Conservation (phyloP, 768 basidiomycete species). For the Boletus eberwhitei region DNA sequence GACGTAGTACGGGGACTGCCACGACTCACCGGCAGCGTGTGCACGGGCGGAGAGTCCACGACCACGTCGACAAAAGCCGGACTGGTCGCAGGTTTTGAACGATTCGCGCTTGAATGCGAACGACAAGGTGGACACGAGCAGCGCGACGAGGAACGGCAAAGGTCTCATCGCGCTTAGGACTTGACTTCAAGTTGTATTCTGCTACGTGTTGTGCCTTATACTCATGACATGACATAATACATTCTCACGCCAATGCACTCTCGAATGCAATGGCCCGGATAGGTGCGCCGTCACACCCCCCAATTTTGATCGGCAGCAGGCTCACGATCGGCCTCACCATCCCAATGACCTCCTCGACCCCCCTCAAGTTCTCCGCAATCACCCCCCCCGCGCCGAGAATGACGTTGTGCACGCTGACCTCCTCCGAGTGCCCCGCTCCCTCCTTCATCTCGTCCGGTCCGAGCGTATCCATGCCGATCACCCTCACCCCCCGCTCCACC, state of each 20-base stretch:
- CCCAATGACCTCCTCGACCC: slow-evolving; percentile 41
- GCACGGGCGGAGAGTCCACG: slow-evolving; percentile 80
- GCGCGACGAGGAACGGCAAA: slow-evolving; percentile 29
- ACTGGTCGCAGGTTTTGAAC: slow-evolving; percentile 94
- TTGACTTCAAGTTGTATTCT: too few relatives aligned
- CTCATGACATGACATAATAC: slow-evolving; percentile 13
- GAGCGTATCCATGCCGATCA: slow-evolving; percentile 60
- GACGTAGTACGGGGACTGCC: slow-evolving; percentile 87
- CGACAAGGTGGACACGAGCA: slow-evolving; percentile 31
- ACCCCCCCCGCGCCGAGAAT: slow-evolving; percentile 58
- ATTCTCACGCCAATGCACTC: slow-evolving; percentile 11
- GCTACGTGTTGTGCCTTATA: too few relatives aligned
- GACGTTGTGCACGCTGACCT: slow-evolving; percentile 44
- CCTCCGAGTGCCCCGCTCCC: neutral
- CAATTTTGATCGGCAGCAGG: slow-evolving; percentile 55
- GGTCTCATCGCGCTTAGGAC: slow-evolving; percentile 14
- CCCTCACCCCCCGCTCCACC: slow-evolving; percentile 47
- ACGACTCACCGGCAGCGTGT: slow-evolving; percentile 49
- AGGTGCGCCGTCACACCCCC: slow-evolving; percentile 63
- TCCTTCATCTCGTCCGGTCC: slow-evolving; percentile 59
- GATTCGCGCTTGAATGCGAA: slow-evolving; percentile 74
- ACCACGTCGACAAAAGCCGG: slow-evolving; percentile 92
- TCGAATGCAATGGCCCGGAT: slow-evolving; percentile 54
- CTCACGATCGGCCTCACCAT: slow-evolving; percentile 43
- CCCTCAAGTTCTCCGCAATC: slow-evolving; percentile 69